Evolutionary conservation across 257 asterid species (phyloP), one percentile per base, ranked within the genome.

Genomic region (Jasminum sambac): DNA sequence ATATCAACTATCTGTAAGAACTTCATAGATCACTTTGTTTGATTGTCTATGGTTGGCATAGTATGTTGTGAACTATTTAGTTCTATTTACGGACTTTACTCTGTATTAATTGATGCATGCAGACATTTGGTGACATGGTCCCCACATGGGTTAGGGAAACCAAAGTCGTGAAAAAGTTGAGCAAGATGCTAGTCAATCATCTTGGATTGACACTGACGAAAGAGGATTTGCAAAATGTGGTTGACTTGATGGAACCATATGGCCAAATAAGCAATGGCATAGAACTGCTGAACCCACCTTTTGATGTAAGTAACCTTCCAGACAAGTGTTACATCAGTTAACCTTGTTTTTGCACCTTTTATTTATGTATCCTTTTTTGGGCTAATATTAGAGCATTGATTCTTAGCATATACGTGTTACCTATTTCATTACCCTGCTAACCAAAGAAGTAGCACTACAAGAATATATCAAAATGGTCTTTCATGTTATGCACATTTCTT

Each of bases 201-300:
- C 95, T 95, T 76, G 96, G 95, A 46, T 84, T 95, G 82, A 83
- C 90, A 70, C 77, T 95, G 89, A 83, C 86, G 16, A 82, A 83
- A 81, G 97, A 87, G 88, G 98, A 95, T 81, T 70, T 95, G 78
- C 90, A 89, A 73, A 83, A 82, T 81, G 98, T 91, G 73, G 99
- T 91, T 79, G 95, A 95, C 63, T 82, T 85, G 68, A 91, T 95
- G 99, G 99, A 95, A 80, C 99, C 99, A 48, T 89, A 89, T 81
- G 98, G 99, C 77, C 90, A 87, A 82, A 86, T 91, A 72, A 86
- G 60, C 83, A 89, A 82, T 52, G 99, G 96, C 42, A 86, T 87
- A 57, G 99, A 95, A 80, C 66, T 85, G 73, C 75, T 86, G 66
- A 91, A 84, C 81, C 99, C 99, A 60, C 95, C 96, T 74, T 79